These are phyloP conservation scores for Sporothrix globosa DNA, from an alignment of 2,329 filamentous ascomycete species.

Conservation along the genomic window DNA sequence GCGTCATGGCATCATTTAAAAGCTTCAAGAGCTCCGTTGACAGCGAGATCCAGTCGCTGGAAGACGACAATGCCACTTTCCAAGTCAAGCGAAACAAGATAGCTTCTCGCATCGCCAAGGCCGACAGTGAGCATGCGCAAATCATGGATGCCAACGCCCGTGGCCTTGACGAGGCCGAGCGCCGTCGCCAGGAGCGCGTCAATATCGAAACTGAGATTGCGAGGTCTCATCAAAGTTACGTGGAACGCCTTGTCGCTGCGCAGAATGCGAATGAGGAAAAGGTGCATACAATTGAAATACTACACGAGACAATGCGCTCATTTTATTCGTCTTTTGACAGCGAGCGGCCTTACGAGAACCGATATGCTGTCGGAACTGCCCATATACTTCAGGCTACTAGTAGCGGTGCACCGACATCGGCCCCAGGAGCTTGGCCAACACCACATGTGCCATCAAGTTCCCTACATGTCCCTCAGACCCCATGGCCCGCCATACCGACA, in stretches of 20 bases:
- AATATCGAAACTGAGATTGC: conserved; percentile 53
- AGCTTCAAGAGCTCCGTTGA: conserved; percentile 65
- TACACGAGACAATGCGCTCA: conserved; percentile 45
- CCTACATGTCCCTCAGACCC: conserved; percentile 13
- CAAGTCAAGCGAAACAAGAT: conserved; percentile 74
- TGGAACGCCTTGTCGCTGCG: conserved; percentile 46
- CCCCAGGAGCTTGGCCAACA: conserved; percentile 30
- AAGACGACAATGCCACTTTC: conserved; percentile 65
- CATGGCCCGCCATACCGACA: conserved; percentile 20
- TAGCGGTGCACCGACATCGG: background rate
- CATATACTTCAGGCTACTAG: conserved; percentile 14
- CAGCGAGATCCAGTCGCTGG: conserved; percentile 63
- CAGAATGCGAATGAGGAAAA: conserved; percentile 46
- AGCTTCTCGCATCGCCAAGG: conserved; percentile 69
- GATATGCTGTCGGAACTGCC: conserved; percentile 31
- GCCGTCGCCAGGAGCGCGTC: conserved; percentile 56
- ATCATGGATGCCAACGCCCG: conserved; percentile 70
- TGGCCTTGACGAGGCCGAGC: conserved; percentile 66
- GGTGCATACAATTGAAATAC: conserved; percentile 46
- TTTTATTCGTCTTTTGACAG: conserved; percentile 51
- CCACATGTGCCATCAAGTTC: conserved; percentile 27
- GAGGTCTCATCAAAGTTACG: conserved; percentile 51
- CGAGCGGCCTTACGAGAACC: conserved; percentile 48
- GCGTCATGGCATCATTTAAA: conserved; percentile 58
- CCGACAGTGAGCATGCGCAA: conserved; percentile 71